These are phyloP conservation scores for Phytopythium oedochilum DNA, from an alignment of 352 stramenopile genomes.

Conservation along the genomic window DNA sequence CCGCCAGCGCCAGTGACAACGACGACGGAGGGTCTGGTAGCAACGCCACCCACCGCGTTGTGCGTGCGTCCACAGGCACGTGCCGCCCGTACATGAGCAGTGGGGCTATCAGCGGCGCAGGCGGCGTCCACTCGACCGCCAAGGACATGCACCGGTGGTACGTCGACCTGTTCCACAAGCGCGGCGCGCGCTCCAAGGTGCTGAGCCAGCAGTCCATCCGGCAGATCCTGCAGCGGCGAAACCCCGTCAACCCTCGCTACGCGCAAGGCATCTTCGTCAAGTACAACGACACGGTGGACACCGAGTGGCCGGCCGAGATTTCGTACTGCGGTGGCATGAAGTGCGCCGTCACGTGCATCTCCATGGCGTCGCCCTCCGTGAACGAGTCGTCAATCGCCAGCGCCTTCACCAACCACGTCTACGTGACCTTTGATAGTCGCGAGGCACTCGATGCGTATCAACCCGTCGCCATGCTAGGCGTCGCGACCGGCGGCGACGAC, in stretches of 20 bases:
- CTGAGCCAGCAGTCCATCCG: conserved; percentile 33
- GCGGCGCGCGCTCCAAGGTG: conserved; percentile 35
- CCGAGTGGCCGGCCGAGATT: conserved; percentile 32
- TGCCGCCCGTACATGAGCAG: conserved; percentile 36
- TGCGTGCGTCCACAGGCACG: conserved; percentile 38
- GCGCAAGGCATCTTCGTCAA: conserved; percentile 38
- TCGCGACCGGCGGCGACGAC: neutral
- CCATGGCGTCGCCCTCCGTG: conserved; percentile 30
- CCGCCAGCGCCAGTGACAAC: neutral
- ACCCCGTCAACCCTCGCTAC: conserved; percentile 27
- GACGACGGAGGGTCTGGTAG: conserved; percentile 2
- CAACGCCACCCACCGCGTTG: conserved; percentile 8
- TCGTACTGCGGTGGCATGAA: conserved; percentile 44
- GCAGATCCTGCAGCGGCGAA: conserved; percentile 36
- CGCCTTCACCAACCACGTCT: conserved; percentile 43
- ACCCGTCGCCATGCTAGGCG: conserved; percentile 6
- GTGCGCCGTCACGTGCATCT: conserved; percentile 53
- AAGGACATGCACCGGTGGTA: conserved; percentile 64
- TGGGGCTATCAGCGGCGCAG: conserved; percentile 21
- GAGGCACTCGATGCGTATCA: conserved; percentile 36
- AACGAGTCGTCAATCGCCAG: conserved; percentile 41
- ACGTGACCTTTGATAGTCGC: conserved; percentile 27
- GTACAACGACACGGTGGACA: conserved; percentile 18
- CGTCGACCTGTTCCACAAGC: conserved; percentile 47
- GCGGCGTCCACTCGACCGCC: conserved; percentile 38